These are phyloP conservation scores for Cnidoscolus chayamansa DNA, from an alignment of 441 rosid species.

Conservation along the genomic window DNA sequence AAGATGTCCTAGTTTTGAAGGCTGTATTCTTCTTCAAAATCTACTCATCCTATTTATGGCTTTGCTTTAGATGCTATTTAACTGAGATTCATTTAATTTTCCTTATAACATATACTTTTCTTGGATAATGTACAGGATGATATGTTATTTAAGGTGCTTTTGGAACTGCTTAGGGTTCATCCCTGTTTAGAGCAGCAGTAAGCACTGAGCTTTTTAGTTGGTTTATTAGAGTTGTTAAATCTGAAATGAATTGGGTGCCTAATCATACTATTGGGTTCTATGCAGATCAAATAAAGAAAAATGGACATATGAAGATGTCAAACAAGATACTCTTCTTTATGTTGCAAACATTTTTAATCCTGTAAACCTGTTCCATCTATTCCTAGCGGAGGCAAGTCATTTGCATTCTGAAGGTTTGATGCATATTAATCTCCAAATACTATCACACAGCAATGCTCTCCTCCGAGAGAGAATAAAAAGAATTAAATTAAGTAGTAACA, in stretches of 20 bases:
- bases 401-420: constrained; percentile 5
- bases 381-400: constrained; percentile 68
- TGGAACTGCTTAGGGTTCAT: constrained; percentile 49
- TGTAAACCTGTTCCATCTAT: constrained; percentile 59
- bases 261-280: constrained; percentile 19
- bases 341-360: constrained; percentile 60
- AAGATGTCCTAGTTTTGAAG: not conserved
- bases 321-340: constrained; percentile 37
- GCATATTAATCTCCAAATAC: not conserved
- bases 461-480: not conserved
- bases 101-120: not conserved
- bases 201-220: constrained; percentile 31
- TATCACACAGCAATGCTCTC: not conserved
- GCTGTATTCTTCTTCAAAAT: constrained; percentile 13
- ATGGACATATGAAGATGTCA: constrained; percentile 30
- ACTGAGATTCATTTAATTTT: not conserved
- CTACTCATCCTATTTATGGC: not conserved
- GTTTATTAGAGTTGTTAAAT: constrained; percentile 16
- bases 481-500: not conserved
- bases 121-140: constrained; percentile 60
- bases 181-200: constrained; percentile 40
- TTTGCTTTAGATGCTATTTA: not conserved
- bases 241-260: constrained; percentile 13
- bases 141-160: constrained; percentile 69
- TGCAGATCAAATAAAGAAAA: constrained; percentile 44